These are phyloP conservation scores for Prunella vulgaris DNA, from an alignment of 257 asterid genomes.

Conservation along the genomic window DNA sequence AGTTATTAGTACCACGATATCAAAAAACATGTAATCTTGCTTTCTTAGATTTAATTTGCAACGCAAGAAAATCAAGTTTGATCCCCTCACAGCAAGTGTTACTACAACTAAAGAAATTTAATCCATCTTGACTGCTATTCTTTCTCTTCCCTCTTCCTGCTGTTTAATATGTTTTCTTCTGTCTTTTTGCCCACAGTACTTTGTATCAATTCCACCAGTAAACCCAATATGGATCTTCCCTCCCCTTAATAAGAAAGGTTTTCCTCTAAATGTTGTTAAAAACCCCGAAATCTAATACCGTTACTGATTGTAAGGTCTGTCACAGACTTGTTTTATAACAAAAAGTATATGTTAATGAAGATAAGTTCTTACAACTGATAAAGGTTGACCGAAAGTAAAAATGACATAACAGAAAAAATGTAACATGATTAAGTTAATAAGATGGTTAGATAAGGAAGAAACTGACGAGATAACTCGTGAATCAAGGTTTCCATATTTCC, in stretches of 20 bases:
- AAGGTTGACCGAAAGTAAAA: background rate
- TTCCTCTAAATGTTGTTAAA: background rate
- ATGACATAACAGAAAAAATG: background rate
- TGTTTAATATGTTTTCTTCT: background rate
- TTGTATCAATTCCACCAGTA: background rate
- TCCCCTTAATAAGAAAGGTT: background rate
- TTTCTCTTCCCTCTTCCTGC: background rate
- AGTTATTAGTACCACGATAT: background rate
- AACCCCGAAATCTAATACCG: background rate
- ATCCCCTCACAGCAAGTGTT: background rate
- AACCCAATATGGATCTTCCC: background rate
- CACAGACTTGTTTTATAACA: background rate
- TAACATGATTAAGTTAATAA: background rate
- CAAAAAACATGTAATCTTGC: background rate
- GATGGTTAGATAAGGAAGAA: constrained; percentile 20
- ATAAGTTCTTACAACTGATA: constrained; percentile 7
- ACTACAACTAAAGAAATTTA: background rate
- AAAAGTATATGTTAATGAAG: background rate
- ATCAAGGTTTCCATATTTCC: constrained; percentile 96
- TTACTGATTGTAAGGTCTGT: constrained; percentile 2
- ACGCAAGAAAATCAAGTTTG: background rate
- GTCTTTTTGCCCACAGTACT: background rate
- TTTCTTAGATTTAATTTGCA: background rate
- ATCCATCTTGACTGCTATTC: constrained; percentile 2
- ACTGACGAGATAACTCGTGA: constrained; percentile 91